Base-by-base conservation (phyloP, 1,139 yeast species). In the Ogataea hybrid region DNA sequence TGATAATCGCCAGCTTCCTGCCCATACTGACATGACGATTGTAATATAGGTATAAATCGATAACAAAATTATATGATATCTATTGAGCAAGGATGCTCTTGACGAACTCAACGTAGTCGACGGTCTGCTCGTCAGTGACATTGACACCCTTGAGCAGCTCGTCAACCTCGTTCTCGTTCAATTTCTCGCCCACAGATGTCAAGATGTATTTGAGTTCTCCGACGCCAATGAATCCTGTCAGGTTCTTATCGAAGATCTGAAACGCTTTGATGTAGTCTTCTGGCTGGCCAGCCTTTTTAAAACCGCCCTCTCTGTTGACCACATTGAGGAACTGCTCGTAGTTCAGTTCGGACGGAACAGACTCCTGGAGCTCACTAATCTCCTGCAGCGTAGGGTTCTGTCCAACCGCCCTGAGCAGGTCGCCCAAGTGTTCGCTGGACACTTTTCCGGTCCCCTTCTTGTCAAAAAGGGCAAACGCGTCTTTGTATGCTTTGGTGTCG, bases 201-300 rank as follows among this genome's bases (percentile, higher is more conserved):
- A 92, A 74, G 63, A 92, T 88, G 67, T 92, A 92, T 65, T 95
- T 80, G 58, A 92, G 77, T 67, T 94, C 97, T 46, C 99, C 99
- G 35, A 92, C 96, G 30, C 97, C 95, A 57, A 92, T 92, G 69
- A 83, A 84, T 6, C 99, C 99, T 16, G 97, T 84, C 52, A 84
- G 81, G 53, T 89, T 96, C 71, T 90, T 94, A 70, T 92, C 99
- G 54, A 92, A 92, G 9, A 92, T 97, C 69, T 92, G 97, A 78
- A 92, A 92, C 1, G 97, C 98, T 61, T 94, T 86, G 59, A 92
- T 81, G 67, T 92, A 92, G 65, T 92, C 99, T 62, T 92, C 97
- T 20, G 95, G 92, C 57, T 84, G 85, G n/a, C 96, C 96, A 48
- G 86, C 75, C 27, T 90, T 82, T 66, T 84, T 84, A 76, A 87